A percentile compares a stretch with the other conserved stretches of the same genome.
phyloP scores from a whole-genome alignment of 2,329 filamentous ascomycete genomes.

The Thermothelomyces thermophilus region DNA sequence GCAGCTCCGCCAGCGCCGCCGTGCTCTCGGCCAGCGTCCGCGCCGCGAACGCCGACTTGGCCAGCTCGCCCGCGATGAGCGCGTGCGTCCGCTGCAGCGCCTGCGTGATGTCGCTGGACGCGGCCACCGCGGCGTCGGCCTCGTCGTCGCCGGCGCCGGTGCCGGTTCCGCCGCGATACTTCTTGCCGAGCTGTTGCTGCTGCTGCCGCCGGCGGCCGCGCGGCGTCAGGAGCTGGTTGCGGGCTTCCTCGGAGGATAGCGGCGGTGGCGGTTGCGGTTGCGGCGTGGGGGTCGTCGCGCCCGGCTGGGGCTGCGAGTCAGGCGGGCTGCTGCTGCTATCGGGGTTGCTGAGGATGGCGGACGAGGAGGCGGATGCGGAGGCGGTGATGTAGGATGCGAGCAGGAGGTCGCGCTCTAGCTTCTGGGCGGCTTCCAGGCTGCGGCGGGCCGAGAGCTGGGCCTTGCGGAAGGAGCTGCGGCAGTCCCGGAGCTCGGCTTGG shows the following conservation, averaged over 20 bases:
- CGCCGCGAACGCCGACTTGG: slow-evolving; percentile 81
- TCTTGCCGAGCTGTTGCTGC: slow-evolving; percentile 27
- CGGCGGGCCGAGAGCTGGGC: slow-evolving; percentile 75
- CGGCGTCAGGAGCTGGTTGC: slow-evolving; percentile 21
- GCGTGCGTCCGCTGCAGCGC: slow-evolving; percentile 80
- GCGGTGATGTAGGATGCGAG: slow-evolving; percentile 52
- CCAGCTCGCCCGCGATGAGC: slow-evolving; percentile 77
- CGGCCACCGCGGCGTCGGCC: slow-evolving; percentile 56
- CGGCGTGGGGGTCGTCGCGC: slow-evolving; percentile 28
- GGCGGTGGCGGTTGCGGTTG: neutral
- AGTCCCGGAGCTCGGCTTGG: slow-evolving; percentile 60
- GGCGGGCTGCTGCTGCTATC: slow-evolving; percentile 1
- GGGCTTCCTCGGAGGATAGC: slow-evolving; percentile 15
- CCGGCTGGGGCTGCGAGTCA: slow-evolving; percentile 25
- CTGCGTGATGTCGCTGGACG: slow-evolving; percentile 76
- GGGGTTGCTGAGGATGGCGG: slow-evolving; percentile 15
- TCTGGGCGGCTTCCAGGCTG: slow-evolving; percentile 65
- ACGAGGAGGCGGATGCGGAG: slow-evolving; percentile 23
- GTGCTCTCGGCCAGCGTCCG: slow-evolving; percentile 82
- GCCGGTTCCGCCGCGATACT: no score
- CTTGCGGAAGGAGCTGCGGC: slow-evolving; percentile 65
- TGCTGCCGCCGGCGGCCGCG: slow-evolving; percentile 26
- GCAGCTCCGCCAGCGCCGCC: slow-evolving; percentile 70
- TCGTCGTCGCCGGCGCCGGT: slow-evolving; percentile 27
- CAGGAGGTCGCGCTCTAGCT: slow-evolving; percentile 69